Evolutionary conservation across 2,329 filamentous ascomycete species (phyloP).

Genomic region (Cordyceps tenuipes): DNA sequence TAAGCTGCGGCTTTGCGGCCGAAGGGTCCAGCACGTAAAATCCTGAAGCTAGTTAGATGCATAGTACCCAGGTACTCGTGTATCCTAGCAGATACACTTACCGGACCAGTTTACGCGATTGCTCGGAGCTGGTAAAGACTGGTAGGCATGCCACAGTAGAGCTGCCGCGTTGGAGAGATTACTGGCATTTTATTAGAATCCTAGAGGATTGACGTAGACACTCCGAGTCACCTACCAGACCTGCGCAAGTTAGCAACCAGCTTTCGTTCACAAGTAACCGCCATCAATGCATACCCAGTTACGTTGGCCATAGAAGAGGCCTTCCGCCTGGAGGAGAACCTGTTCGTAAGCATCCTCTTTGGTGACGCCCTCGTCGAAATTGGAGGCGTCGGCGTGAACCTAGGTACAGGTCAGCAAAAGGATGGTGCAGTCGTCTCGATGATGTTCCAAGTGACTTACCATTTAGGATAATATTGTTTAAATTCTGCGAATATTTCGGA

Average conservation of each 20-base stretch:
- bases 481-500: neutral
- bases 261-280: neutral
- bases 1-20: conserved; percentile 43
- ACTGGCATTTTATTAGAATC: conserved; percentile 31
- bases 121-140: conserved; percentile 59
- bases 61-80: neutral
- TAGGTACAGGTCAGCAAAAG: conserved; percentile 20
- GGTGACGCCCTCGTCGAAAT: conserved; percentile 56
- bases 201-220: too few relatives aligned
- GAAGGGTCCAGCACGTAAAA: conserved; percentile 62
- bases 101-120: conserved; percentile 69
- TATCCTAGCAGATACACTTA: conserved; percentile 22
- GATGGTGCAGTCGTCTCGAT: neutral
- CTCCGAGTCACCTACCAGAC: conserved; percentile 16
- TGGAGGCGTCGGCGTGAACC: conserved; percentile 75
- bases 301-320: conserved; percentile 62
- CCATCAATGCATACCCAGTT: conserved; percentile 58
- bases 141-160: conserved; percentile 71
- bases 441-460: neutral
- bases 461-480: neutral
- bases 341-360: conserved; percentile 70
- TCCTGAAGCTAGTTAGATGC: conserved; percentile 34
- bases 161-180: conserved; percentile 71
- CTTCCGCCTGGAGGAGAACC: conserved; percentile 60
- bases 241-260: conserved; percentile 7